Percentiles rank a stretch among this genome's conserved stretches.
These are phyloP conservation scores for Actinomucor elegans DNA, from an alignment of 371 early-diverging fungal species.

Conservation along the genomic window DNA sequence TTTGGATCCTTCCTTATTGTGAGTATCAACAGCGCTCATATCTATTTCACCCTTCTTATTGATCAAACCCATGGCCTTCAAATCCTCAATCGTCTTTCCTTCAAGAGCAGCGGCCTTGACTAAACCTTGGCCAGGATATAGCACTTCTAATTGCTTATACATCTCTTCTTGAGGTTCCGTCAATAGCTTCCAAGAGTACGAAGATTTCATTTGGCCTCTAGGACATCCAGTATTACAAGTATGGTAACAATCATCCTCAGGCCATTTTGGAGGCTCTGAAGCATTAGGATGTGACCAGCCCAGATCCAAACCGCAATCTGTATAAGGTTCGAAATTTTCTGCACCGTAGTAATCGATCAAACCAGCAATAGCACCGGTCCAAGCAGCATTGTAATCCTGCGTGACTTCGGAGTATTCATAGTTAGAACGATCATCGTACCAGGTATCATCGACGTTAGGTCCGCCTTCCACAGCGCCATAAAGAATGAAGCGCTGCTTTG, in stretches of 20 bases:
- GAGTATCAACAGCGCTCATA: not conserved
- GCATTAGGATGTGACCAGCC: constrained; percentile 58
- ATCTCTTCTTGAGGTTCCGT: constrained; percentile 16
- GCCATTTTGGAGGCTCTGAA: constrained; percentile 40
- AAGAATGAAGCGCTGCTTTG: constrained; percentile 47
- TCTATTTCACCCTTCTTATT: not conserved
- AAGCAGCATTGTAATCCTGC: constrained; percentile 63
- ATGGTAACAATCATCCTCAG: constrained; percentile 51
- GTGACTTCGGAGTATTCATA: constrained; percentile 57
- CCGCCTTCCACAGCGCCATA: constrained; percentile 62
- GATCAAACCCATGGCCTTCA: constrained; percentile 7
- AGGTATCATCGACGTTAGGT: constrained; percentile 51
- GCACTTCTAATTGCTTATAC: constrained; percentile 16
- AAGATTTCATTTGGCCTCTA: constrained; percentile 44
- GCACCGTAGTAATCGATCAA: constrained; percentile 53
- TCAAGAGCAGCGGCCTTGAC: constrained; percentile 31
- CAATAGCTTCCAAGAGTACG: constrained; percentile 44
- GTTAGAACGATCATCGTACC: constrained; percentile 56
- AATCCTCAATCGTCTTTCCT: constrained; percentile 13
- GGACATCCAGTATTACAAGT: constrained; percentile 53
- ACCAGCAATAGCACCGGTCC: constrained; percentile 56
- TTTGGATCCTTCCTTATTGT: not conserved
- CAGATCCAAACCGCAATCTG: constrained; percentile 55
- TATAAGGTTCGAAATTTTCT: constrained; percentile 45
- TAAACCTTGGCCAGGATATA: constrained; percentile 43